Conservation (phyloP, 164 flowering plant species). For the Stephania japonica region DNA sequence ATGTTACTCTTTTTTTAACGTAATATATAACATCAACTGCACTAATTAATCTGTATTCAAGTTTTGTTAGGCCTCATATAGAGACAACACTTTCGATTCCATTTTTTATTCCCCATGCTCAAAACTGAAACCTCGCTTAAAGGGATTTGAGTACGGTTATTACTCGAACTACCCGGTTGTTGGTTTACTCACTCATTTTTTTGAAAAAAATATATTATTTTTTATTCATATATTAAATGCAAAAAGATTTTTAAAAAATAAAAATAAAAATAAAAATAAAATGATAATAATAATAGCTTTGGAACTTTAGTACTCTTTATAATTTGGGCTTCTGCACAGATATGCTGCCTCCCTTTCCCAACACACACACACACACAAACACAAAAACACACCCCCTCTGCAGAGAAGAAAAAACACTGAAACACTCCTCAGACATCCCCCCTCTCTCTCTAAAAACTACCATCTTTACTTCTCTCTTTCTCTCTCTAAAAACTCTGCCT, state of each 20-base stretch:
- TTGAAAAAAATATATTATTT: no score
- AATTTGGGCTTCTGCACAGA: slow-evolving; percentile 19
- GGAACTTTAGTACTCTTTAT: slow-evolving; percentile 14
- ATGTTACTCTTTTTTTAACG: no score
- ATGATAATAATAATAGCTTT: background rate
- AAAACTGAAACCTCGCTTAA: no score
- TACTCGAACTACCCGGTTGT: no score
- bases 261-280: background rate
- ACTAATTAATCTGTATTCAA: no score
- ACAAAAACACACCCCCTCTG: slow-evolving; percentile 8
- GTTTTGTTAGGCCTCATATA: no score
- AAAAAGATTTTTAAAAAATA: background rate
- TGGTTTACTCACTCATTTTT: no score
- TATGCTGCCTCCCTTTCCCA: slow-evolving; percentile 23
- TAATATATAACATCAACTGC: no score
- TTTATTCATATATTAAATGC: no score
- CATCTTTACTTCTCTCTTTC: background rate
- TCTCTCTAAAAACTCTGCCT: background rate
- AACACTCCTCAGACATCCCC: slow-evolving; percentile 6
- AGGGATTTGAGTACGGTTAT: no score
- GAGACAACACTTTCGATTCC: no score
- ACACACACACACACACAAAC: slow-evolving; percentile 13
- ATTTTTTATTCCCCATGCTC: no score
- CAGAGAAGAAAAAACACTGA: background rate
- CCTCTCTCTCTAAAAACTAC: background rate